These are phyloP conservation scores for Lecanicillium sp. DNA, from an alignment of 2,329 filamentous ascomycete genomes.

Conservation along the genomic window DNA sequence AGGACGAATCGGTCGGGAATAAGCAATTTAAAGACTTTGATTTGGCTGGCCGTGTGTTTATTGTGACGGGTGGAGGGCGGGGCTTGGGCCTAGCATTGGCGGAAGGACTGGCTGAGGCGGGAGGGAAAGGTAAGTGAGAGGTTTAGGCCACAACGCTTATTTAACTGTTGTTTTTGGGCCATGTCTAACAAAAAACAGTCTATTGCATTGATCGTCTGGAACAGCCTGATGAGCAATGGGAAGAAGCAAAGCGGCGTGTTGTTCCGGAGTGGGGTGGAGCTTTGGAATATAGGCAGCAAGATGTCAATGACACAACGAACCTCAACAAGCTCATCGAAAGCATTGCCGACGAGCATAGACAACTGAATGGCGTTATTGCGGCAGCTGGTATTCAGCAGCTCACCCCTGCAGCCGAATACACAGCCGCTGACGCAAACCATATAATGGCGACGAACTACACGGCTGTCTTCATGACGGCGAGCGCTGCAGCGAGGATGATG, in stretches of 20 bases:
- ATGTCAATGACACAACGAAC: slow-evolving; percentile 55
- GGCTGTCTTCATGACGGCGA: slow-evolving; percentile 64
- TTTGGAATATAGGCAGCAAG: slow-evolving; percentile 60
- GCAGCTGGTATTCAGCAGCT: slow-evolving; percentile 65
- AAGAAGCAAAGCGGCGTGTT: slow-evolving; percentile 52
- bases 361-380: slow-evolving; percentile 62
- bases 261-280: slow-evolving; percentile 58
- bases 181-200: slow-evolving; percentile 29
- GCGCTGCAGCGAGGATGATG: slow-evolving; percentile 62
- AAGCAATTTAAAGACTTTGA: slow-evolving; percentile 61
- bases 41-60: slow-evolving; percentile 58
- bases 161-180: slow-evolving; percentile 16
- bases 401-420: slow-evolving; percentile 61
- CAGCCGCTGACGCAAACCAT: slow-evolving; percentile 48
- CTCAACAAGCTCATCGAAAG: slow-evolving; percentile 52
- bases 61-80: slow-evolving; percentile 65
- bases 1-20: slow-evolving; percentile 22
- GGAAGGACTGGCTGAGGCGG: slow-evolving; percentile 68
- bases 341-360: slow-evolving; percentile 55
- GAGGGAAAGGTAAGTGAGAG: slow-evolving; percentile 64
- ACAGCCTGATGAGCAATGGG: slow-evolving; percentile 52
- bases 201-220: slow-evolving; percentile 51
- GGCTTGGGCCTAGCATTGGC: slow-evolving; percentile 70
- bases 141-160: too few species aligned
- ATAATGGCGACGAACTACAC: slow-evolving; percentile 67